Base-by-base conservation (phyloP, 306 rosid species). In the Cucurbita ficifolia region DNA sequence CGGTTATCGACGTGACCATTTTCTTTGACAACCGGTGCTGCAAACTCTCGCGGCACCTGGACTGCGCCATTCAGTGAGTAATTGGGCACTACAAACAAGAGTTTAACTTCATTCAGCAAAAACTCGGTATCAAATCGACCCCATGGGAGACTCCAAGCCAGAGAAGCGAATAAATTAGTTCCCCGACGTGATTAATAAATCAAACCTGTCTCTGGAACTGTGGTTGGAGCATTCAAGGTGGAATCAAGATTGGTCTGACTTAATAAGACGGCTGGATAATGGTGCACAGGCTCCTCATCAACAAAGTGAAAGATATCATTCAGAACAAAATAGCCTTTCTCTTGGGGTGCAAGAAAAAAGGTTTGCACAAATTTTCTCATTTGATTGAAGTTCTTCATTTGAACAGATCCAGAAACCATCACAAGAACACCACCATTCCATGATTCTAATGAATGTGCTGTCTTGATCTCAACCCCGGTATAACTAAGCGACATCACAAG, bases 341-440 rank as follows among this genome's bases (percentile, higher is more conserved):
- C 97, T 72, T 94, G 98, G 33, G 98, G 98, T 57, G 96, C 98
- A 76, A 94, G 98, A 82, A 94, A 94, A 81, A 94, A 94, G 11
- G 96, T 87, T 79, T 94, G 96, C 81, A 85, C 86, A 84, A 94
- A 94, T 77, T 89, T 90, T 84, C 94, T 90, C 88, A 87, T 79
- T 57, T n/a, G 72, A 21, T 21, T 81, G 85, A 82, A 88, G 73
- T 84, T 90, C 85, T 90, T 85, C 75, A 82, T 70, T 84, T 86
- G 91, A 82, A 91, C 87, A 53, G 90, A 86, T 81, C 98, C 97
- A 53, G 96, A 89, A 79, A 94, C 98, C 98, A 94, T 85, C 75
- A 91, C 95, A 74, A 94, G 45, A 76, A 90, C 92, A 65, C 98
- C 98, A 58, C 92, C 96, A 71, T 85, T 87, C 98, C 97, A 94